Conservation (phyloP, 2,329 filamentous ascomycete genomes). For the Karstenula rhodostoma region DNA sequence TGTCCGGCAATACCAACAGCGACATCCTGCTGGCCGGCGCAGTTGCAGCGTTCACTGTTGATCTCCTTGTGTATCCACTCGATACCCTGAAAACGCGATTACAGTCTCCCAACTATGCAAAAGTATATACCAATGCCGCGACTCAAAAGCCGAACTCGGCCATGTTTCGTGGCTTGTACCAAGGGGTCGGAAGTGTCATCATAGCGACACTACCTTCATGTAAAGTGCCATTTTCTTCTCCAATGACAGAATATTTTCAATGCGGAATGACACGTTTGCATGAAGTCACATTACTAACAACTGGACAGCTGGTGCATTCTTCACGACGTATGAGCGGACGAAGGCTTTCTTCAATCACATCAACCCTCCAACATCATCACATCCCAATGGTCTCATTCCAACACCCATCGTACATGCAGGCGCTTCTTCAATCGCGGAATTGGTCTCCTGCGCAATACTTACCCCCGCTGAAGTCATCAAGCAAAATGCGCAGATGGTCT, state of each 20-base stretch:
- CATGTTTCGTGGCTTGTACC: conserved; percentile 79
- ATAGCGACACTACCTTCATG: conserved; percentile 88
- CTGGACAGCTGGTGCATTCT: conserved; percentile 77
- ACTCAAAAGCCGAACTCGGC: conserved; percentile 63
- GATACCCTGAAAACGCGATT: conserved; percentile 90
- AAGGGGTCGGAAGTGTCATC: conserved; percentile 85
- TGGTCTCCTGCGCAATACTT: conserved; percentile 84
- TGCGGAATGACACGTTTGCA: conserved; percentile 22
- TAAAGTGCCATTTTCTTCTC: conserved; percentile 42
- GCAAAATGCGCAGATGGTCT: conserved; percentile 89
- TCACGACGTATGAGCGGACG: conserved; percentile 84
- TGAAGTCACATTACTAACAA: conserved; percentile 12
- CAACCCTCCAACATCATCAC: conserved; percentile 53
- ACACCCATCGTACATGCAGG: conserved; percentile 74
- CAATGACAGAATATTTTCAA: neutral
- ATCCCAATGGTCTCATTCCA: conserved; percentile 60
- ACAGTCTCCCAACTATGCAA: conserved; percentile 78
- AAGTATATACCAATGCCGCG: conserved; percentile 67
- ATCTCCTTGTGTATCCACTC: conserved; percentile 84
- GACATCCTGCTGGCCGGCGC: conserved; percentile 74
- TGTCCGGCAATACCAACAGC: conserved; percentile 54
- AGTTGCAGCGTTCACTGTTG: conserved; percentile 83
- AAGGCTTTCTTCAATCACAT: conserved; percentile 68
- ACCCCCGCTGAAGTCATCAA: conserved; percentile 92
- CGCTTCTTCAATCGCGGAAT: conserved; percentile 79